A percentile compares a stretch with the other conserved stretches of the same genome.
Conservation (phyloP, 176 grass and related monocot species). For the Hsuehochloa calcarea region DNA sequence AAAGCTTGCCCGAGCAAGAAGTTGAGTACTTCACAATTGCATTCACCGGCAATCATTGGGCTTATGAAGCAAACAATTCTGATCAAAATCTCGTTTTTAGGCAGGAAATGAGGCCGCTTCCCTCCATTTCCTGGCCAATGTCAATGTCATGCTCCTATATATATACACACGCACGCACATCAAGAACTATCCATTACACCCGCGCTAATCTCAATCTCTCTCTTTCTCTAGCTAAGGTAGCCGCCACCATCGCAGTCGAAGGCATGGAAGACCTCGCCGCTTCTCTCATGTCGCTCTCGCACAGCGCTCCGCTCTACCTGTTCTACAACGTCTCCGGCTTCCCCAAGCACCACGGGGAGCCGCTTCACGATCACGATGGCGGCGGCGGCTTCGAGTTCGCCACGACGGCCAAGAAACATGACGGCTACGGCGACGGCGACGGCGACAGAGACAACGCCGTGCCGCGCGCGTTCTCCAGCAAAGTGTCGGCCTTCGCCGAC, state of each 20-base stretch:
- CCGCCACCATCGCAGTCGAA: neutral
- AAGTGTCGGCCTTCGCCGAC: constrained; percentile 34
- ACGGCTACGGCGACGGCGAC: neutral
- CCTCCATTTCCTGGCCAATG: neutral
- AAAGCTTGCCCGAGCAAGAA: constrained; percentile 8
- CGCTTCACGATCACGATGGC: neutral
- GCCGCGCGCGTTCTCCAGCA: constrained; percentile 28
- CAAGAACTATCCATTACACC: neutral
- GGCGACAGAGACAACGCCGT: neutral
- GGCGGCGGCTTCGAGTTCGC: constrained; percentile 23
- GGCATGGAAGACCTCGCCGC: constrained; percentile 39
- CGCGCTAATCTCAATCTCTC: neutral
- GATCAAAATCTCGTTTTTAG: constrained; percentile 33
- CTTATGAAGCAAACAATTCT: neutral
- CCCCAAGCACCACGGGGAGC: neutral
- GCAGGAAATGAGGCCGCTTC: constrained; percentile 23
- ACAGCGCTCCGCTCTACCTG: constrained; percentile 56
- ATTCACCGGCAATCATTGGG: constrained; percentile 24
- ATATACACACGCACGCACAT: neutral
- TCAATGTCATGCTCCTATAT: neutral
- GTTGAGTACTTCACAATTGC: constrained; percentile 26
- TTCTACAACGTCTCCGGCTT: constrained; percentile 25
- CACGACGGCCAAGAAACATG: neutral
- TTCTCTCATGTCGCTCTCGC: constrained; percentile 21
- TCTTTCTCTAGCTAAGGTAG: neutral